Conservation (phyloP, 1,139 yeast species). For the Geotrichum bryndzae region DNA sequence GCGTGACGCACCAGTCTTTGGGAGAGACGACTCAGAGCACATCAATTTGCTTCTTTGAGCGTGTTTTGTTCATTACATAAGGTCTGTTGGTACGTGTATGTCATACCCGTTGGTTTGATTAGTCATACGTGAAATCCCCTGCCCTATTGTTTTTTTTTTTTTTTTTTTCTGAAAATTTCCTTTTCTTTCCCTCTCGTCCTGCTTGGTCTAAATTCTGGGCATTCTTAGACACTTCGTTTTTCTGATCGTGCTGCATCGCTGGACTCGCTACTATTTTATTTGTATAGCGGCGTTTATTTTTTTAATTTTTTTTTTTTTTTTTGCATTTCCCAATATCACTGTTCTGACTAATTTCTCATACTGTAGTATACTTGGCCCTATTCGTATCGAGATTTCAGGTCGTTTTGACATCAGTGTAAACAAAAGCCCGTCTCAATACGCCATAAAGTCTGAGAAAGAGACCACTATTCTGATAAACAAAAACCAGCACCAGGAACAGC, state of each 20-base stretch:
- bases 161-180: neutral
- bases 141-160: neutral
- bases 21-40: too few species aligned
- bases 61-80: neutral
- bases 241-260: neutral
- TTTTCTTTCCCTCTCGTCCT: neutral
- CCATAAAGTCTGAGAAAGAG: neutral
- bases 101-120: neutral
- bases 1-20: too few species aligned
- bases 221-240: neutral
- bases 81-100: neutral
- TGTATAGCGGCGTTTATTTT: neutral
- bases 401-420: neutral
- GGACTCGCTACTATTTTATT: neutral
- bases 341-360: neutral
- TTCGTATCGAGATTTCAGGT: neutral
- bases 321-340: neutral
- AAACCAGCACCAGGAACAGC: neutral
- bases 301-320: neutral
- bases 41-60: neutral
- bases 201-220: neutral
- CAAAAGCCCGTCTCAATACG: neutral
- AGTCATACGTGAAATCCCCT: neutral
- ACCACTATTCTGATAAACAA: neutral
- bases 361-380: neutral